Base-by-base conservation (phyloP, 179 eudicot species). In the Beta lomatogona region DNA sequence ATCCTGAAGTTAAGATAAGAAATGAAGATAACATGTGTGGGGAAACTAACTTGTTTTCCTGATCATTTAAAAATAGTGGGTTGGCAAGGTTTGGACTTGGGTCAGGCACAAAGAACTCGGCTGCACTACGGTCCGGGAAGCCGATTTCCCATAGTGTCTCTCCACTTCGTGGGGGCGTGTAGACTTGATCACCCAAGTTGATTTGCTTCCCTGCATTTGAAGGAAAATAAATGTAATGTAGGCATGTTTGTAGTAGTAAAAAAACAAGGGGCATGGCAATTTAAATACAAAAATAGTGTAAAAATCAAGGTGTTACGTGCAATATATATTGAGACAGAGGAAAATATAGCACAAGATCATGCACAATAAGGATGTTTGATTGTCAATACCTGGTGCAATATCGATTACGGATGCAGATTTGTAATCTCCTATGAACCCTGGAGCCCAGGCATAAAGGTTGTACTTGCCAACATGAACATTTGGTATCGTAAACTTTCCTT, bases 391-490 rank as follows among this genome's bases (percentile, higher is more conserved):
- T 91, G 89, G 82, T 74, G 44, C 79, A 65, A 92, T 82, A 45
- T 57, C 45, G 31, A 91, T 72, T 13, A 44, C 58, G 13, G 48
- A 4, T 1, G 67, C 63, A 77, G 84, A 84, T 74, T 85, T 88
- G 71, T 84, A 92, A 84, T 91, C 89, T 8, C 93, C 96, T 14
- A 89, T 83, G 59, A 87, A 75, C 14, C 93, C 93, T 4, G 92
- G 90, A 79, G 83, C 89, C 80, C 85, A 86, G 45, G 92, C 92
- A 77, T 83, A 89, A 14, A 92, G 50, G 41, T 84, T 85, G n/a
- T 90, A 92, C 2, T 22, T 84, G 1, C 90, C 93, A 8, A 28
- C 75, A 58, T 80, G 79, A 52, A 92, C 79, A 58, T 80, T 75
- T n/a, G 75, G 45, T 31, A 92, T 89, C 16, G 21, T 9, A 76